Conservation (phyloP, 225 moss, liverwort and hornwort species). For the Rhytidiadelphus loreus region DNA sequence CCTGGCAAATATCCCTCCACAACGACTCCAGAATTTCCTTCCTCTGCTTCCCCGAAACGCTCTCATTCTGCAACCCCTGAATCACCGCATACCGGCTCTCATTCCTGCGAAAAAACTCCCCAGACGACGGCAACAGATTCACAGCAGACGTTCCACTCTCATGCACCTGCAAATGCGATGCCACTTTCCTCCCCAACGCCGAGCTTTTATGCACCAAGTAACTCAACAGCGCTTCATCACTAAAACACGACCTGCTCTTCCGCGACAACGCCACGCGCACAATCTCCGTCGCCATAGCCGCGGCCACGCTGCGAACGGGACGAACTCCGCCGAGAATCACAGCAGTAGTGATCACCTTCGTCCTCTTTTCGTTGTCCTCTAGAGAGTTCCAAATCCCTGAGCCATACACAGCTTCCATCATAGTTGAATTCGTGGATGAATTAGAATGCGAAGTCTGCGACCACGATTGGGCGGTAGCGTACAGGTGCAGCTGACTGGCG, state of each 20-base stretch:
- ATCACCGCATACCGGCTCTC: slow-evolving; percentile 14
- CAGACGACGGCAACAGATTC: neutral
- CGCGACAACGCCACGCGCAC: slow-evolving; percentile 37
- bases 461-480: slow-evolving; percentile 5
- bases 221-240: slow-evolving; percentile 12
- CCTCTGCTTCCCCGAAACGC: neutral
- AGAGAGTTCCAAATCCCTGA: slow-evolving; percentile 12
- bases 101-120: neutral
- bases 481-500: slow-evolving; percentile 21
- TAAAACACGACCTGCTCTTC: slow-evolving; percentile 6
- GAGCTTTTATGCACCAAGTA: slow-evolving; percentile 35
- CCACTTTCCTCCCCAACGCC: slow-evolving; percentile 27
- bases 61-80: slow-evolving; percentile 12
- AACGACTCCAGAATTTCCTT: neutral
- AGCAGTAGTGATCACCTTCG: slow-evolving; percentile 15
- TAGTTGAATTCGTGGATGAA: neutral
- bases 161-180: slow-evolving; percentile 28
- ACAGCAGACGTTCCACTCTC: slow-evolving; percentile 9
- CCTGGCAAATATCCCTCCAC: neutral
- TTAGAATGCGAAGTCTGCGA: neutral
- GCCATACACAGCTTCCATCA: slow-evolving; percentile 25
- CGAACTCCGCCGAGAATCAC: slow-evolving; percentile 29
- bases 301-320: slow-evolving; percentile 27
- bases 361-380: slow-evolving; percentile 14
- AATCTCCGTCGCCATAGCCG: slow-evolving; percentile 43